Conservation (phyloP, 768 basidiomycete genomes). For the Lactifluus piperatus region DNA sequence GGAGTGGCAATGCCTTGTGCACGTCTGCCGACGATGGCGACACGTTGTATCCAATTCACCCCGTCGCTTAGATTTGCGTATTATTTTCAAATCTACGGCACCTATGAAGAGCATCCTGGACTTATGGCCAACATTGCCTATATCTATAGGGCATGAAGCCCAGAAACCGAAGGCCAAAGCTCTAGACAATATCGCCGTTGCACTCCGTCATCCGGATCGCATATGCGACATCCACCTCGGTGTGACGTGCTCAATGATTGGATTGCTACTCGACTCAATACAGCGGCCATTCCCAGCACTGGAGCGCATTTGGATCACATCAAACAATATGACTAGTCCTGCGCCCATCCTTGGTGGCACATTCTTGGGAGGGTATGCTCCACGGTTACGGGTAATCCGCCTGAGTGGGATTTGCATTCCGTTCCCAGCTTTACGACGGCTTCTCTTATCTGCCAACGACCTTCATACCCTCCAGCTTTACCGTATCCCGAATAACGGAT, state of each 20-base stretch:
- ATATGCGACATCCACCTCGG: not conserved
- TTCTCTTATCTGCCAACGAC: slow-evolving; percentile 1
- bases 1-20: not conserved
- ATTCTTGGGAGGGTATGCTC: not conserved
- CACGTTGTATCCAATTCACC: not conserved
- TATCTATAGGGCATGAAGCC: not conserved
- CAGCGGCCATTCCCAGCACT: slow-evolving; percentile 21
- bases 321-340: slow-evolving; percentile 29
- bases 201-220: not conserved
- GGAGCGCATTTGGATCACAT: slow-evolving; percentile 22
- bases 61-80: not conserved
- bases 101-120: not conserved
- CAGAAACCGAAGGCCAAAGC: not conserved
- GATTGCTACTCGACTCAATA: slow-evolving; percentile 25
- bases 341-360: slow-evolving; percentile 18
- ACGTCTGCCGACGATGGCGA: not conserved
- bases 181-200: not conserved
- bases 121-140: not conserved
- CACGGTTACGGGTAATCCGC: not conserved
- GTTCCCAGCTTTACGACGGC: not conserved
- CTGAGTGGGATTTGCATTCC: not conserved
- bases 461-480: not conserved
- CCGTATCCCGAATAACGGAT: not conserved
- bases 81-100: not conserved
- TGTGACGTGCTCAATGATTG: not conserved